Evolutionary conservation across 2,329 filamentous ascomycete species (phyloP), one percentile per base, ranked within the genome.

Genomic region (Coleophoma cylindrospora): DNA sequence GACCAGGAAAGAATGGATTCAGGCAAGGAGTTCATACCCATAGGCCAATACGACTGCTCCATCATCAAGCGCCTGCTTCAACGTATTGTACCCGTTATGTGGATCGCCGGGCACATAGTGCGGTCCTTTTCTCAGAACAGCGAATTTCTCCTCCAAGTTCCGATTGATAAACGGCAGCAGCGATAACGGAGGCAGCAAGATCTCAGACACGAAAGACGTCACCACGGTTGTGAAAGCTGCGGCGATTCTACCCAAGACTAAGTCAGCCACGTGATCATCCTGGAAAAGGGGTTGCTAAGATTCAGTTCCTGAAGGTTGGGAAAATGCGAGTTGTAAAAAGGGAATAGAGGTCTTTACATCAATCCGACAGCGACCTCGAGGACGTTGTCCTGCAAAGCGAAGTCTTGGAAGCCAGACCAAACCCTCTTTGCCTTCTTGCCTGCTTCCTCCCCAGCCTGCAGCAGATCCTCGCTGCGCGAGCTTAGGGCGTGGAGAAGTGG

Each of bases 61-160:
- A 56, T 90, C 86, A 4, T 81, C 77, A 53, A 84, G 75, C 2
- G 86, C 87, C 61, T 86, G 82, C 40, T 79, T 70, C 7, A 87
- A 70, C 2, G 87, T 90, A 59, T 86, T 89, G 67, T 90, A 90
- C 3, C 82, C 81, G 15, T 68, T 64, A 4, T 73, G 48, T 4
- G 50, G 48, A 33, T 50, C 66, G 53, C 74, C 60, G 7, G 33
- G 21, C 27, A 60, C 68, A 56, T 75, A 81, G 51, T 78, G 72
- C 3, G 79, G 76, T 0, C 86, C 86, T 0, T 70, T 62, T 36
- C 72, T 75, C 27, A 89, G 66, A 7, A 88, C 78, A 0, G 84
- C 80, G 64, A 90, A 90, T 65, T 88, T 88, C 68, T 88, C 80
- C 61, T 87, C 83, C 61, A 90, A 76, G 62, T 89, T 89, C 55